phyloP scores from a whole-genome alignment of 257 asterid genomes.

The Plantago elongata region DNA sequence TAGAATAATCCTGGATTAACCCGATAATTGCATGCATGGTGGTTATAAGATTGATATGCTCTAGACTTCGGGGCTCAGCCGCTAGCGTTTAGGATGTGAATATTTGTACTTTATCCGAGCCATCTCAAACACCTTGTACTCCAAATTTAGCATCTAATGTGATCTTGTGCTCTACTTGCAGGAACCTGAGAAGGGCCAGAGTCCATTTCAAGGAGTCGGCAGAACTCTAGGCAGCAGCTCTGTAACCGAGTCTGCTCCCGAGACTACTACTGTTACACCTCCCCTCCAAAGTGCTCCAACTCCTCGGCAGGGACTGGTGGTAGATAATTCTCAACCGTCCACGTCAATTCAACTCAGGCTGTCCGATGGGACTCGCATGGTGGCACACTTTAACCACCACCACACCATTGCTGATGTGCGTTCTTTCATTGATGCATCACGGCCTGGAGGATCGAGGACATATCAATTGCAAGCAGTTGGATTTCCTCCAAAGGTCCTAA shows the following conservation, averaged over 20 bases:
- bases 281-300: constrained; percentile 47
- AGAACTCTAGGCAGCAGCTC: constrained; percentile 84
- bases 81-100: no score
- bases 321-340: constrained; percentile 68
- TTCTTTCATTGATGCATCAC: constrained; percentile 70
- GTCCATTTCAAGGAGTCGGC: constrained; percentile 77
- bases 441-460: constrained; percentile 55
- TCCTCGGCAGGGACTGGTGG: constrained; percentile 50
- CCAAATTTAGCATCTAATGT: neutral
- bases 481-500: constrained; percentile 79
- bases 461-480: constrained; percentile 81
- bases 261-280: constrained; percentile 26
- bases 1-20: no score
- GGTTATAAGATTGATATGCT: neutral
- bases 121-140: neutral
- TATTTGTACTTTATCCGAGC: neutral
- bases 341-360: constrained; percentile 90
- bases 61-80: neutral
- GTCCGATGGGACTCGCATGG: constrained; percentile 96
- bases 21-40: neutral
- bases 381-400: constrained; percentile 78
- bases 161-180: constrained; percentile 21
- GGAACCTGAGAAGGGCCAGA: constrained; percentile 56
- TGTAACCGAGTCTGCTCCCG: constrained; percentile 33
- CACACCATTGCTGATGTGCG: constrained; percentile 70